These are phyloP conservation scores for Acanthamoeba polyphaga DNA, from an alignment of 208 protist genomes.

Conservation along the genomic window DNA sequence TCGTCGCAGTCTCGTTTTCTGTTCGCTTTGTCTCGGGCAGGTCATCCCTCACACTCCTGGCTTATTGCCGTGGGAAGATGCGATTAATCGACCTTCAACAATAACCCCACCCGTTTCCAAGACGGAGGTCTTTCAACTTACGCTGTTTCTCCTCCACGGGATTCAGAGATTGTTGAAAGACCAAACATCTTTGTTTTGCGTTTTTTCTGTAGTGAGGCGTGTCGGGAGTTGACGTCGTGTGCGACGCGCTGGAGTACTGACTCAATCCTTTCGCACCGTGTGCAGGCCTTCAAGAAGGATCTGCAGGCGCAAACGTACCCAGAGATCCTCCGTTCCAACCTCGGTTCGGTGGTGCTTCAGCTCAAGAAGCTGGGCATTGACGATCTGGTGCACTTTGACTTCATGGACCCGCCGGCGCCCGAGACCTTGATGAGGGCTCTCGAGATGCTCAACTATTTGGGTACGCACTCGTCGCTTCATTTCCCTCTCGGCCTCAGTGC, in stretches of 20 bases:
- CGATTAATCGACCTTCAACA: constrained; percentile 19
- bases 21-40: background rate
- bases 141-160: background rate
- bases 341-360: constrained; percentile 91
- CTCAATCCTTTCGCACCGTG: constrained; percentile 56
- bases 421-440: constrained; percentile 95
- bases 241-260: constrained; percentile 58
- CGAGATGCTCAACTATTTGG: constrained; percentile 98
- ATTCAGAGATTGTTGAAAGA: background rate
- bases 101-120: background rate
- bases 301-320: constrained; percentile 93
- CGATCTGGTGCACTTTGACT: constrained; percentile 97
- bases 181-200: background rate
- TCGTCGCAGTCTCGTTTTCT: background rate
- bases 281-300: constrained; percentile 89
- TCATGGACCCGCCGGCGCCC: constrained; percentile 96
- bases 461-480: background rate
- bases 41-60: constrained; percentile 12
- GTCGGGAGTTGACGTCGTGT: constrained; percentile 18
- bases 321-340: constrained; percentile 94
- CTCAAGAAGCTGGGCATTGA: constrained; percentile 97
- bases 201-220: background rate
- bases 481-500: no score
- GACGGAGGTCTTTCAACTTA: background rate
- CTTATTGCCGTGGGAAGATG: background rate